Base-by-base conservation (phyloP, 2,329 filamentous ascomycete species). In the Colletotrichum trifolii region DNA sequence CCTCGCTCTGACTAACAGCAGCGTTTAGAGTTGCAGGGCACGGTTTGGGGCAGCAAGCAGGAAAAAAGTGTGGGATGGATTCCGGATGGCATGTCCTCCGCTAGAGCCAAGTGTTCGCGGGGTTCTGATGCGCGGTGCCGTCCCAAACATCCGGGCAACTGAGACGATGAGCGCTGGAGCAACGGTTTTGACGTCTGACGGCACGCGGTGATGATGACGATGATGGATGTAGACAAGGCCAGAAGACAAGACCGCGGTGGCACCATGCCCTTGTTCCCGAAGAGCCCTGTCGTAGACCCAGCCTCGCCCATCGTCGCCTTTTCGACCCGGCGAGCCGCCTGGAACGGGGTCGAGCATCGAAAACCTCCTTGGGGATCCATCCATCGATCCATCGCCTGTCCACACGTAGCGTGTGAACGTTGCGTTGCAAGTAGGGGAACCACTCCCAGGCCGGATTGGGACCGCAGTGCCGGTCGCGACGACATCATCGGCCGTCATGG, bases 31-130 rank as follows among this genome's bases (percentile, higher is more conserved):
- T 64, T 58, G 50, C 13, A 25, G 15, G 46, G n/a, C 13, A 48
- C 25, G 25, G 25, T 25, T 45, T 47, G 45, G 55, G 40, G 40
- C 54, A 42, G 40, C 42, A 40, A 52, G 45, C 42, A 54, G 49
- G 8, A 36, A 25, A 25, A 5, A 25, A 25, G 25, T 25, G 25
- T 25, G 25, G 25, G 25, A 25, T 25, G 25, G 25, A 25, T 25
- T 60, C 65, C 65, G 61, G 65, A 67, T 57, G 47, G 56, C 53
- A 54, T 47, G 12, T 48, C 42, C 55, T 65, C 65, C 65, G 65
- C 65, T 52, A 49, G 61, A 57, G 61, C 65, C 65, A 67, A 67
- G 65, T 43, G 65, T 65, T 67, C 65, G 65, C 50, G 54, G 55
- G 47, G 43, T 39, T 34, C 4, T 4, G 25, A 25, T 25, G 25